Evolutionary conservation across 2,329 filamentous ascomycete genomes (phyloP).

Genomic region (Cladophialophora chaetospira): DNA sequence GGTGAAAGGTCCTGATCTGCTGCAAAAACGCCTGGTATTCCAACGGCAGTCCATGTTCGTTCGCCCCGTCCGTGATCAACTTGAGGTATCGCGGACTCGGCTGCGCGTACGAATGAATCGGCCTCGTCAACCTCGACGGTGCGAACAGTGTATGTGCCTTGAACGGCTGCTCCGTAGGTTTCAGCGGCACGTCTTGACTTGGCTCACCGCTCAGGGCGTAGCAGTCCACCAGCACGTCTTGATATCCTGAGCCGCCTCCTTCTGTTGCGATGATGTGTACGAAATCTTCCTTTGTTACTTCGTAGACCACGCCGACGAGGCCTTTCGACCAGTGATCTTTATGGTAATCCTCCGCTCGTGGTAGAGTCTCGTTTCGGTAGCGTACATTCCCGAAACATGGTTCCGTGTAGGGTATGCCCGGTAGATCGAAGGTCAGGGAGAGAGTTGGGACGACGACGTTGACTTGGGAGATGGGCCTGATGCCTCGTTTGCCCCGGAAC

Average conservation of each 20-base stretch:
- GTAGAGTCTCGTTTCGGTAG: slow-evolving; percentile 47
- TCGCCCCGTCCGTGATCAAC: slow-evolving; percentile 75
- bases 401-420: slow-evolving; percentile 82
- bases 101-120: slow-evolving; percentile 71
- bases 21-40: slow-evolving; percentile 76
- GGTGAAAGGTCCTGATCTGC: slow-evolving; percentile 67
- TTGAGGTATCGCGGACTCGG: slow-evolving; percentile 81
- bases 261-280: slow-evolving; percentile 86
- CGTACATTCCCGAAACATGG: slow-evolving; percentile 89
- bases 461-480: slow-evolving; percentile 76
- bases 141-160: slow-evolving; percentile 83
- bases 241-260: slow-evolving; percentile 81
- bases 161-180: slow-evolving; percentile 61
- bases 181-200: slow-evolving; percentile 62
- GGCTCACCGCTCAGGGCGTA: slow-evolving; percentile 63
- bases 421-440: slow-evolving; percentile 78
- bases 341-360: slow-evolving; percentile 45
- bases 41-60: slow-evolving; percentile 75
- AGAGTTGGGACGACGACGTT: slow-evolving; percentile 81
- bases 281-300: slow-evolving; percentile 82
- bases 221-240: slow-evolving; percentile 79
- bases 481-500: slow-evolving; percentile 75
- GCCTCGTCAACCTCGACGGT: slow-evolving; percentile 56
- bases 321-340: slow-evolving; percentile 74
- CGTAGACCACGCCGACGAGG: slow-evolving; percentile 91